Evolutionary conservation across 441 rosid genomes (phyloP).

Genomic region (Euphorbia schlechtendalii): DNA sequence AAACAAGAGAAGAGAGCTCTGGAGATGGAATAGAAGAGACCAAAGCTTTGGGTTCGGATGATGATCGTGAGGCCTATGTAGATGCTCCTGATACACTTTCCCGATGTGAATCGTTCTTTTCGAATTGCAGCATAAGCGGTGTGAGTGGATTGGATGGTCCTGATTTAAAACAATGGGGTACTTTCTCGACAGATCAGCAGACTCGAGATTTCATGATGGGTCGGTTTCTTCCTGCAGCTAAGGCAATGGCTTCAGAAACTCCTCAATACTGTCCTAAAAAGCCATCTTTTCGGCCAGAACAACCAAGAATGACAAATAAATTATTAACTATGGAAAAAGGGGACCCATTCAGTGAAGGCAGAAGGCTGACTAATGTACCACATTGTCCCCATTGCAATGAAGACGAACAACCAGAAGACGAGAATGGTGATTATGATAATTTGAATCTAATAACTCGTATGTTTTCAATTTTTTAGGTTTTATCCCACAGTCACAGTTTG

Average conservation of each 20-base stretch:
- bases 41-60: slow-evolving; percentile 29
- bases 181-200: slow-evolving; percentile 38
- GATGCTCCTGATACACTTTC: slow-evolving; percentile 70
- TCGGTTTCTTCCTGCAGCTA: slow-evolving; percentile 89
- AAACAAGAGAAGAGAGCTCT: slow-evolving; percentile 21
- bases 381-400: slow-evolving; percentile 23
- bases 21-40: slow-evolving; percentile 26
- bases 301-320: slow-evolving; percentile 23
- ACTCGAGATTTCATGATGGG: slow-evolving; percentile 82
- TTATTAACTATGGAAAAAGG: slow-evolving; percentile 25
- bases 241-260: slow-evolving; percentile 74
- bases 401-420: slow-evolving; percentile 38
- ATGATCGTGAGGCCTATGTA: slow-evolving; percentile 36
- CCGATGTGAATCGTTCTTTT: slow-evolving; percentile 60
- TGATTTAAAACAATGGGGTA: slow-evolving; percentile 39
- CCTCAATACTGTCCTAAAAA: slow-evolving; percentile 41
- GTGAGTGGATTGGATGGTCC: slow-evolving; percentile 51
- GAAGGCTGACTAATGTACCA: slow-evolving; percentile 23
- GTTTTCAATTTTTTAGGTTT: slow-evolving; percentile 60
- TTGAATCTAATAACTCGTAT: slow-evolving; percentile 27
- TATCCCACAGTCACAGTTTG: slow-evolving; percentile 42
- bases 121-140: slow-evolving; percentile 70
- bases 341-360: slow-evolving; percentile 16
- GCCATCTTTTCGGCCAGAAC: slow-evolving; percentile 35
- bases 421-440: slow-evolving; percentile 26